phyloP scores from a whole-genome alignment of 176 grass and related monocot species.

The Poa annua region DNA sequence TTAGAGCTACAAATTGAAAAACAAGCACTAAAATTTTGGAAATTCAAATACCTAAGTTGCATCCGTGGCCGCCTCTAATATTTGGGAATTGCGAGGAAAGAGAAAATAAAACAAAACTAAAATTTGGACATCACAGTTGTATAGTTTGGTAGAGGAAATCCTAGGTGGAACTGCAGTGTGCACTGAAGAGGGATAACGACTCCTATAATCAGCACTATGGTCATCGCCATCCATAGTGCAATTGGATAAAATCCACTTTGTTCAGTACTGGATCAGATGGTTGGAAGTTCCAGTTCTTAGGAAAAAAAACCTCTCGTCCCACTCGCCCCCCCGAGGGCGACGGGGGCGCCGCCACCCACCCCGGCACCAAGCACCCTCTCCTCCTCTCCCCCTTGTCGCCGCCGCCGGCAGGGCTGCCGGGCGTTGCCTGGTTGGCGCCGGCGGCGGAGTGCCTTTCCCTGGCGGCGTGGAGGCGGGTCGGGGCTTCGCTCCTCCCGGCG shows the following conservation, averaged over 20 bases:
- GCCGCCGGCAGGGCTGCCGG: too few species aligned
- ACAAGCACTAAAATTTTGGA: background rate
- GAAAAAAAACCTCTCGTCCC: too few species aligned
- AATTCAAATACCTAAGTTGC: background rate
- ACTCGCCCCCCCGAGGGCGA: too few species aligned
- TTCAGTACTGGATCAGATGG: background rate
- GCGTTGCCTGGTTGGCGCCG: too few species aligned
- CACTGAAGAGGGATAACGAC: slow-evolving; percentile 27
- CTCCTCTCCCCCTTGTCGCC: too few species aligned
- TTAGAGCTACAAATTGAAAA: background rate
- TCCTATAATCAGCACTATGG: slow-evolving; percentile 25
- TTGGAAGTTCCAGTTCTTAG: too few species aligned
- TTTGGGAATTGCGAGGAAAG: background rate
- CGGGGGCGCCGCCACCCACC: too few species aligned
- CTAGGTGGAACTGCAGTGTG: background rate
- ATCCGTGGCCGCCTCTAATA: background rate
- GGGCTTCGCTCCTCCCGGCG: too few species aligned
- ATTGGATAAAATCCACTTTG: slow-evolving; percentile 21
- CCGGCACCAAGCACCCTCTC: too few species aligned
- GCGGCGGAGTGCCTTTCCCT: too few species aligned
- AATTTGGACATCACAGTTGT: background rate
- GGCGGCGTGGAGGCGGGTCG: too few species aligned
- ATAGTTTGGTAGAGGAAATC: slow-evolving; percentile 1
- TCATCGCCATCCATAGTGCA: slow-evolving; percentile 15
- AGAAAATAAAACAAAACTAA: background rate